A percentile compares a stretch with the other conserved stretches of the same genome.
Evolutionary conservation across 108 stramenopile genomes (phyloP).

Genomic region (Bacterosira constricta): DNA sequence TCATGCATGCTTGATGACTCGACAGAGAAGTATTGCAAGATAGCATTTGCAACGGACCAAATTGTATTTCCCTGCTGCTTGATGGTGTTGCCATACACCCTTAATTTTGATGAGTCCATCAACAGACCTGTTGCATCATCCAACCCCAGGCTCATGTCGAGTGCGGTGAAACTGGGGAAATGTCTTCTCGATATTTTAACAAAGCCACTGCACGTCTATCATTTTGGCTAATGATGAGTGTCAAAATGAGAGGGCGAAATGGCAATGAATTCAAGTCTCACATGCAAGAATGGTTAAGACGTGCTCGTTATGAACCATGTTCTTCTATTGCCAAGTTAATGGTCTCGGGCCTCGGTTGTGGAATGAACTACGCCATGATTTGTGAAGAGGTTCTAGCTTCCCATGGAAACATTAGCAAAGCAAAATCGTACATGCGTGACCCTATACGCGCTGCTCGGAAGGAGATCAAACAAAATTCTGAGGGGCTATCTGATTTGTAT

Average conservation of each 20-base stretch:
- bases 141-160: conserved; percentile 3
- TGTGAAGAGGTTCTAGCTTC: conserved; percentile 40
- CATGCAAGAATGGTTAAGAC: conserved; percentile 41
- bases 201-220: conserved; percentile 41
- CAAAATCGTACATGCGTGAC: conserved; percentile 45
- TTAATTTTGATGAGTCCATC: conserved; percentile 12
- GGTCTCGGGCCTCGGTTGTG: conserved; percentile 27
- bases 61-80: conserved; percentile 44
- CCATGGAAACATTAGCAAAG: conserved; percentile 35
- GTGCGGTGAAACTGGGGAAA: conserved; percentile 30
- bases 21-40: conserved; percentile 45
- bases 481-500: conserved; percentile 41
- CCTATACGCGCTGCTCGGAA: conserved; percentile 53
- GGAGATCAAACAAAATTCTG: conserved; percentile 42
- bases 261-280: conserved; percentile 33
- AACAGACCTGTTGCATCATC: conserved; percentile 10
- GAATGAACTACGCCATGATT: conserved; percentile 19
- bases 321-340: conserved; percentile 29
- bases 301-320: conserved; percentile 16
- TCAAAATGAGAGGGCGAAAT: conserved; percentile 16
- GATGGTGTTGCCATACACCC: conserved; percentile 42
- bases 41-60: conserved; percentile 35
- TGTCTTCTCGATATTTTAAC: conserved; percentile 48
- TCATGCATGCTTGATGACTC: conserved; percentile 13
- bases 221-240: conserved; percentile 54